Evolutionary conservation across 177 flowering plant genomes (phyloP).

Genomic region (Vitis hybrid): DNA sequence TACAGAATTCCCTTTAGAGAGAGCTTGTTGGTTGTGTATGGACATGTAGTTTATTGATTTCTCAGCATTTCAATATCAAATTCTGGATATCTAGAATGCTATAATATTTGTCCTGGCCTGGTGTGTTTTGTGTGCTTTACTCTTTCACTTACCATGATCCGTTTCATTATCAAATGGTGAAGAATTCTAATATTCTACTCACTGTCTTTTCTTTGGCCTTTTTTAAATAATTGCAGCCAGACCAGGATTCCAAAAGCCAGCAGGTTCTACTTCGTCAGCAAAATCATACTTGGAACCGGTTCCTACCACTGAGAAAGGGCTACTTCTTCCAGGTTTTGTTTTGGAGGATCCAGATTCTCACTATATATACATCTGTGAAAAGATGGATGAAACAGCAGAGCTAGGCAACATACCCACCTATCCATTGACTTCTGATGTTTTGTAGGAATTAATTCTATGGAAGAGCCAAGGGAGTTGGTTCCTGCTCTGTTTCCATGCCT

Average conservation of each 20-base stretch:
- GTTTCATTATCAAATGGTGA: no score
- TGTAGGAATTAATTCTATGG: constrained; percentile 1
- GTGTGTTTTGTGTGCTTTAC: no score
- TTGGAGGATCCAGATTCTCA: constrained; percentile 95
- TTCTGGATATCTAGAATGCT: no score
- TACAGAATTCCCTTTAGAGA: no score
- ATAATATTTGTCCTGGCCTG: no score
- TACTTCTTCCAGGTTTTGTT: constrained; percentile 61
- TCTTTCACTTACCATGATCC: no score
- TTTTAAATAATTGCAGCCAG: constrained; percentile 60
- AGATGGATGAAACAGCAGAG: constrained; percentile 38
- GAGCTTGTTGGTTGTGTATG: no score
- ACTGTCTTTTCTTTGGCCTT: neutral
- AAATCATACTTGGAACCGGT: constrained; percentile 66
- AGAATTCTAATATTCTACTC: no score
- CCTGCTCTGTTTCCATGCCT: neutral
- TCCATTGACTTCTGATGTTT: constrained; percentile 19
- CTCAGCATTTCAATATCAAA: no score
- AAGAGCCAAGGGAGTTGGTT: neutral
- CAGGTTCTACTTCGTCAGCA: constrained; percentile 29
- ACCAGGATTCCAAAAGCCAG: constrained; percentile 72
- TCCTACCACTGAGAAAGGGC: constrained; percentile 62
- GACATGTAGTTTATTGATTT: no score
- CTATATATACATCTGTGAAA: constrained; percentile 77
- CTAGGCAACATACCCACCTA: constrained; percentile 12